Base-by-base conservation (phyloP, 768 basidiomycete species). In the Leccinum pellstonianum region DNA sequence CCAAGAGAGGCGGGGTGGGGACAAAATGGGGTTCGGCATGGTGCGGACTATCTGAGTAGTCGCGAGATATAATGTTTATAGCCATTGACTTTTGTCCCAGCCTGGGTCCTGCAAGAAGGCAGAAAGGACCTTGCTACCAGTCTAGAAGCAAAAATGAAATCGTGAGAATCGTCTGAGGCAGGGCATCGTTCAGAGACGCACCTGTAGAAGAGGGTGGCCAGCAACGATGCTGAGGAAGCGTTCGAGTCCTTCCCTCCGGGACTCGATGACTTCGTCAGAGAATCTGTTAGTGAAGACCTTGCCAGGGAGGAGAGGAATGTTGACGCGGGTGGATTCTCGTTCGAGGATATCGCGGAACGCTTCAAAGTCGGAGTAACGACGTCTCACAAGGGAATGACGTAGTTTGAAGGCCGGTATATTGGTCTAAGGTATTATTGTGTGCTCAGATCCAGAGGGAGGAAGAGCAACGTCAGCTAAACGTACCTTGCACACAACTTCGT, bases 371-470 rank as follows among this genome's bases (percentile, higher is more conserved):
- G 89, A 93, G 73, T 95, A 95, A 52, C 93, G 88, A 49, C 93
- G 81, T 52, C 93, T 85, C 49, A 95, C 93, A 43, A 90, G 79
- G 10, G 92, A 94, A 76, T 93, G 91, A n/a, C 88, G 91, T 47
- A 98, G 83, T 73, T 98, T 97, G 82, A 99, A 99, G 0, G 96
- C 96, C 35, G 95, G 97, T 67, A 98, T 99, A 76, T 98, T 98
- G 67, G 97, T 98, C 95, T 97, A 64, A 11, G 53, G 55, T 10
- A 14, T 29, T 23, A 12, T 41, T 38, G 15, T 23, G 27, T 19
- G 31, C 14, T 65, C 48, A 64, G 56, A 37, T 50, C 25, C 55
- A 33, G 51, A 35, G 37, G 53, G 27, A 37, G 52, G 56, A 35
- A 56, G 54, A 57, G 49, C 14, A 38, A 7, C 2, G 37, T 47